Evolutionary conservation across 2,329 filamentous ascomycete species (phyloP).

Genomic region (Sphaerostilbella broomeana): DNA sequence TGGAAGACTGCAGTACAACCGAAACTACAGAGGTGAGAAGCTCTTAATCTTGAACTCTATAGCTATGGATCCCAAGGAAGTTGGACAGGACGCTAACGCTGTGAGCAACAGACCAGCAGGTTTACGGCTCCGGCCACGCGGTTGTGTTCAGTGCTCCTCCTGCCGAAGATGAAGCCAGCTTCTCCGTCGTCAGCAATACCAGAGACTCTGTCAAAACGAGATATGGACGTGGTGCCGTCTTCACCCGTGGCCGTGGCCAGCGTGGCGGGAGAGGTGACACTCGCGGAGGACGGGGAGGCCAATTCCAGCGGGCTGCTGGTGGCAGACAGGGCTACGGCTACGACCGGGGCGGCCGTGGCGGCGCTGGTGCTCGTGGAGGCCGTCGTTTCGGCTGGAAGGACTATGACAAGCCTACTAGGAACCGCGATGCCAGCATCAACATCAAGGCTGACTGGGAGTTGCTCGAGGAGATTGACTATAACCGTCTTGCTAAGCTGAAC

Average conservation of each 20-base stretch:
- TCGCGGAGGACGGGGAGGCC: slow-evolving; percentile 52
- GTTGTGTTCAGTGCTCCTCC: slow-evolving; percentile 84
- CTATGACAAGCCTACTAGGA: slow-evolving; percentile 94
- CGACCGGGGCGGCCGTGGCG: slow-evolving; percentile 65
- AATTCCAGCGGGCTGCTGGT: slow-evolving; percentile 66
- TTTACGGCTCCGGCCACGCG: slow-evolving; percentile 85
- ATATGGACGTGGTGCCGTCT: slow-evolving; percentile 83
- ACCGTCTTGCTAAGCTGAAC: slow-evolving; percentile 89
- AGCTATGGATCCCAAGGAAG: not conserved
- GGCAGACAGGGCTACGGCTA: slow-evolving; percentile 59
- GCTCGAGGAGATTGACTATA: slow-evolving; percentile 98
- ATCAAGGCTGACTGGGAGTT: slow-evolving; percentile 94
- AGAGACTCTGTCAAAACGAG: slow-evolving; percentile 78
- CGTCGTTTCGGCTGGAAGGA: slow-evolving; percentile 98
- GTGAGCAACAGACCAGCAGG: slow-evolving; percentile 70
- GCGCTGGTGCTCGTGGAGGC: slow-evolving; percentile 62
- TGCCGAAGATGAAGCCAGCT: slow-evolving; percentile 92
- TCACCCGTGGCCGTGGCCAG: slow-evolving; percentile 81
- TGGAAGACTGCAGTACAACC: slow-evolving; percentile 81
- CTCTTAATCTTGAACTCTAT: not conserved
- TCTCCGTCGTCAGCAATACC: slow-evolving; percentile 96
- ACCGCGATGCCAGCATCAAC: slow-evolving; percentile 91
- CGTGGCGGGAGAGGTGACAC: slow-evolving; percentile 57
- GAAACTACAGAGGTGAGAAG: slow-evolving; percentile 77
- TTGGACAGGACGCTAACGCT: not conserved